Base-by-base conservation (phyloP, 495 filamentous ascomycete genomes). In the Durotheca rogersii region DNA sequence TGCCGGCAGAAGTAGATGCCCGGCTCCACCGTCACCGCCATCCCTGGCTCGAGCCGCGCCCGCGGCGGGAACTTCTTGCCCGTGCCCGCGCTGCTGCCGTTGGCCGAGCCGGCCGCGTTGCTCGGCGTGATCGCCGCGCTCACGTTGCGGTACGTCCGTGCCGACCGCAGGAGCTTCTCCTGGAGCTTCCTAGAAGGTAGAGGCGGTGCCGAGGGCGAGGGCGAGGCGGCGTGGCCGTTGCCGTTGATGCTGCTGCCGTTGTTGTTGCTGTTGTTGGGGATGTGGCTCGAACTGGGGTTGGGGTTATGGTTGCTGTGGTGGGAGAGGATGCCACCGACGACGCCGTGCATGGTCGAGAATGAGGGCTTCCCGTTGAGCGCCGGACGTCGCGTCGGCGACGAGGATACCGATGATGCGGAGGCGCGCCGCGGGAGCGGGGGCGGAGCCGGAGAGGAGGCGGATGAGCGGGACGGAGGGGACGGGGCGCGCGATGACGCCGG, bases 11-110 rank as follows among this genome's bases (percentile, higher is more conserved):
- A 88, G 62, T 88, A 88, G 41, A 97, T 80, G 16, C 92, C 92
- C 7, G 90, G 90, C 67, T 95, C 89, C 34, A 97, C 78, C 0
- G 90, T 95, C 11, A 95, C 80, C 11, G 95, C 79, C 84, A 90
- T 89, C 15, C 81, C 79, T 45, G 81, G 75, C 51, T 81, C 74
- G 41, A 94, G 65, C 39, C 23, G 23, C 4, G 4, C 9, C 37
- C 39, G 56, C 38, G 45, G 39, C 39, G 53, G 6, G 19, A 19
- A 21, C 7, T 46, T 46, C 20, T 46, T 46, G 12, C 10, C 19
- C 6, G 20, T 16, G 43, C 10, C 3, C 38, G 19, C 15, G 10
- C 4, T 27, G 23, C 23, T 9, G 23, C 23, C 23, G 23, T 27
- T 27, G 17, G 29, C n/a, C 30, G 18, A n/a, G n/a, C n/a, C n/a